phyloP scores from a whole-genome alignment of 2,329 filamentous ascomycete species.

The Alternaria rosae region DNA sequence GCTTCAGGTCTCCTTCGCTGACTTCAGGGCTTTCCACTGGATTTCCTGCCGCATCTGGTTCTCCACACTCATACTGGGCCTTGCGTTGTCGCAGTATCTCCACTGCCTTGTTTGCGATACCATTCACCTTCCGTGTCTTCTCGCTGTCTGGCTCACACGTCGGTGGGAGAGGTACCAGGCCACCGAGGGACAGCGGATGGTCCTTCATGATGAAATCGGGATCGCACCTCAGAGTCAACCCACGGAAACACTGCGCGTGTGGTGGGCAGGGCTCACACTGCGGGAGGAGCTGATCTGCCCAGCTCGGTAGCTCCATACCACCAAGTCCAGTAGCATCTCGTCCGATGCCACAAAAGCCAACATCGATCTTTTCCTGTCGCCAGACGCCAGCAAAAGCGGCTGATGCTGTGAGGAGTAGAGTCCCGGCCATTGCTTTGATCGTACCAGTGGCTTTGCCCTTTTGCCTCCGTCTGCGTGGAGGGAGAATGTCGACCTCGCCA shows the following conservation, averaged over 20 bases:
- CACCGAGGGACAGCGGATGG: constrained; percentile 83
- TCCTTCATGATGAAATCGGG: constrained; percentile 83
- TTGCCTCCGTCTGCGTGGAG: constrained; percentile 43
- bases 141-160: constrained; percentile 95
- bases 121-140: constrained; percentile 84
- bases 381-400: constrained; percentile 82
- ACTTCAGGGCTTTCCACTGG: constrained; percentile 70
- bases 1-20: constrained; percentile 74
- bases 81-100: constrained; percentile 85
- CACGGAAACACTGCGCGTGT: constrained; percentile 86
- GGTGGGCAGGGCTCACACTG: constrained; percentile 88
- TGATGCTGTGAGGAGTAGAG: constrained; percentile 74
- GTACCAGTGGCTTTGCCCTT: constrained; percentile 55
- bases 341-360: constrained; percentile 90
- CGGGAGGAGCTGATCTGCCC: constrained; percentile 73
- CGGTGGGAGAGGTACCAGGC: constrained; percentile 82
- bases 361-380: constrained; percentile 92
- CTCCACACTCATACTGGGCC: constrained; percentile 90
- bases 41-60: constrained; percentile 69
- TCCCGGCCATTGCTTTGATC: constrained; percentile 71
- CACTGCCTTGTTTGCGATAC: constrained; percentile 85
- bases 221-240: constrained; percentile 81
- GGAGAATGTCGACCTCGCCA: constrained; percentile 61
- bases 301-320: constrained; percentile 74
- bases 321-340: constrained; percentile 65